Conservation (phyloP, 306 rosid species). For the Hippophae gyantsensis region DNA sequence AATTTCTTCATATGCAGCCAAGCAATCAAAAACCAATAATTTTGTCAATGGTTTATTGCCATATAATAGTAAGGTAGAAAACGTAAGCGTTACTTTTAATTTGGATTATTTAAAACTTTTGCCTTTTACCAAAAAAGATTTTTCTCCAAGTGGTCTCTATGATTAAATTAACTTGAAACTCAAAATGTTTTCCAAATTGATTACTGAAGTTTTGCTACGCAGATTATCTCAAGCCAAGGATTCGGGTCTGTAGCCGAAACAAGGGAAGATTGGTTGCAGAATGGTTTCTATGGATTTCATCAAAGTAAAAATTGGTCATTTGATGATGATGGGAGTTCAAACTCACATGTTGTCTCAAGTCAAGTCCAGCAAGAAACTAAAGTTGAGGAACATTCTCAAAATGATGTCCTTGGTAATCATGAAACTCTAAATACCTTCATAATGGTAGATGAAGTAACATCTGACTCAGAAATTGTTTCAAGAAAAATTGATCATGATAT, state of each 20-base stretch:
- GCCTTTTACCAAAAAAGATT: slow-evolving; percentile 27
- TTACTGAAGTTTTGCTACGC: slow-evolving; percentile 16
- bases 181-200: slow-evolving; percentile 9
- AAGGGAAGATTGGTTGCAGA: slow-evolving; percentile 25
- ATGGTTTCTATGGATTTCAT: slow-evolving; percentile 13
- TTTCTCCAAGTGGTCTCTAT: slow-evolving; percentile 16
- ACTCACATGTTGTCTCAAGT: slow-evolving; percentile 9
- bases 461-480: slow-evolving; percentile 12
- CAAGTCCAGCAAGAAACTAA: slow-evolving; percentile 9
- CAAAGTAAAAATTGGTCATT: slow-evolving; percentile 12
- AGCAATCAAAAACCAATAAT: slow-evolving; percentile 20
- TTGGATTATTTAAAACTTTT: slow-evolving; percentile 25
- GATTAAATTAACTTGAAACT: slow-evolving; percentile 13
- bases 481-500: neutral
- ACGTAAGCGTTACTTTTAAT: slow-evolving; percentile 22
- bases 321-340: slow-evolving; percentile 12
- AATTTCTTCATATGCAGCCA: slow-evolving; percentile 9
- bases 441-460: slow-evolving; percentile 8
- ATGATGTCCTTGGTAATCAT: slow-evolving; percentile 10
- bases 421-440: slow-evolving; percentile 11
- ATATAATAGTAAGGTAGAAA: slow-evolving; percentile 27
- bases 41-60: slow-evolving; percentile 10
- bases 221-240: slow-evolving; percentile 14
- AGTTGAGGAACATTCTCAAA: slow-evolving; percentile 25
- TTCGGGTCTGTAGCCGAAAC: slow-evolving; percentile 17